Evolutionary conservation across 331 rosid genomes (phyloP).

Genomic region (Saraca asoca): DNA sequence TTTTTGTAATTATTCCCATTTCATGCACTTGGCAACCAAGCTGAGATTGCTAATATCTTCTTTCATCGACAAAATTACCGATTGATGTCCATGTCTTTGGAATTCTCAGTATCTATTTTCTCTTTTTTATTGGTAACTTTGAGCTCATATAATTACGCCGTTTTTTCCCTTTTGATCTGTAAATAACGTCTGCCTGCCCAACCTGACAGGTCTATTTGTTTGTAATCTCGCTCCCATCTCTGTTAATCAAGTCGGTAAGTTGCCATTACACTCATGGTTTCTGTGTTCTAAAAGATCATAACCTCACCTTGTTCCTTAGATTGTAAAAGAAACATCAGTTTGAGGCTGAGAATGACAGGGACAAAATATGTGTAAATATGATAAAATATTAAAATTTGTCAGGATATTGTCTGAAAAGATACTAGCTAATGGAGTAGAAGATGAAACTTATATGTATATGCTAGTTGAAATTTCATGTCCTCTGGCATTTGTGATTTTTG

Average conservation of each 20-base stretch:
- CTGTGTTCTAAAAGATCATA: conserved; percentile 5
- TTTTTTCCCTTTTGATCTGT: conserved; percentile 22
- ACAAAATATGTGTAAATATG: background rate
- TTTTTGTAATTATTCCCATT: background rate
- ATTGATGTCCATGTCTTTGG: conserved; percentile 20
- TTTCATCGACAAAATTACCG: conserved; percentile 6
- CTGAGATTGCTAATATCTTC: conserved; percentile 15
- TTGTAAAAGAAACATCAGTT: background rate
- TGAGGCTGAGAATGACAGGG: background rate
- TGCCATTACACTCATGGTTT: conserved; percentile 1
- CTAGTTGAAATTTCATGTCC: background rate
- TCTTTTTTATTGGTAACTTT: conserved; percentile 10
- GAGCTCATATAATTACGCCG: conserved; percentile 17
- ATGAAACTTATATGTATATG: conserved; percentile 5
- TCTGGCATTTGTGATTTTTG: background rate
- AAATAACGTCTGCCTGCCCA: conserved; percentile 29
- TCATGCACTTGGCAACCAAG: conserved; percentile 30
- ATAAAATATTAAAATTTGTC: conserved; percentile 7
- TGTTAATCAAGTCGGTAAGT: conserved; percentile 41
- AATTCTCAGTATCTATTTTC: background rate
- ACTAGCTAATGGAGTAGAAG: background rate
- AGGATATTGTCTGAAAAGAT: background rate
- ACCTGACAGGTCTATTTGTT: conserved; percentile 34
- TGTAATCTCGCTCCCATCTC: conserved; percentile 26
- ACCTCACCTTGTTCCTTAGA: background rate